Base-by-base conservation (phyloP, 1,284 basidiomycete species). In the Tausonia pullulans region DNA sequence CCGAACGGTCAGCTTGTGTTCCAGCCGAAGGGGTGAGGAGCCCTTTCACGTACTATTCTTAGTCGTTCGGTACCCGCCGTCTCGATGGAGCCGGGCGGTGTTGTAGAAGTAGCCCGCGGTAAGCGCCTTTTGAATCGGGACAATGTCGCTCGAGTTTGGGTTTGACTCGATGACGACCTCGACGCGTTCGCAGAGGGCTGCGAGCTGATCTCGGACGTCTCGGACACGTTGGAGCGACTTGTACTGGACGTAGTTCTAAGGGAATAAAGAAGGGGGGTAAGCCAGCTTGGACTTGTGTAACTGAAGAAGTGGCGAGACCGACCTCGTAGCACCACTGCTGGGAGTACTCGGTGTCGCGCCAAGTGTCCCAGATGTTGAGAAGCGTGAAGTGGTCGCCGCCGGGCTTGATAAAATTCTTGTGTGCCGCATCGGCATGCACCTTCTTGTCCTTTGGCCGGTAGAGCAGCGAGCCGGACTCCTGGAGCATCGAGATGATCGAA, bases 341-440 rank as follows among this genome's bases (percentile, higher is more conserved):
- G 41, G 89, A 92, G 75, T 94, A 98, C 72, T 90, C 91, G 50
- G 90, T 90, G 71, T 98, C 94, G 41, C 90, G 90, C 94, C 95
- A 99, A 74, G 98, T 93, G 74, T 97, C 90, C 88, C 92, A 98
- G 6, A 98, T 91, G 74, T 97, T 97, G 53, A 98, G 81, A 62
- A 98, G 78, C 3, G 94, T 98, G 74, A 98, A 97, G 77, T 98
- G 95, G 72, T 99, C 96, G 14, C 96, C 95, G n/a, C 93, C 96
- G 0, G 88, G 80, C 57, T 89, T 90, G 60, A 94, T 85, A 75
- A 98, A 98, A 73, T 96, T 97, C 75, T 96, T 90, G 62, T 95
- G 84, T 3, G 95, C 95, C 77, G 96, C 91, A 72, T 98, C 95
- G 39, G 93, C 93, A 72, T 96, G 90, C 58, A 93, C 79, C 71